Evolutionary conservation across 1,284 basidiomycete genomes (phyloP).

Genomic region (Fomitopsis schrenkii): DNA sequence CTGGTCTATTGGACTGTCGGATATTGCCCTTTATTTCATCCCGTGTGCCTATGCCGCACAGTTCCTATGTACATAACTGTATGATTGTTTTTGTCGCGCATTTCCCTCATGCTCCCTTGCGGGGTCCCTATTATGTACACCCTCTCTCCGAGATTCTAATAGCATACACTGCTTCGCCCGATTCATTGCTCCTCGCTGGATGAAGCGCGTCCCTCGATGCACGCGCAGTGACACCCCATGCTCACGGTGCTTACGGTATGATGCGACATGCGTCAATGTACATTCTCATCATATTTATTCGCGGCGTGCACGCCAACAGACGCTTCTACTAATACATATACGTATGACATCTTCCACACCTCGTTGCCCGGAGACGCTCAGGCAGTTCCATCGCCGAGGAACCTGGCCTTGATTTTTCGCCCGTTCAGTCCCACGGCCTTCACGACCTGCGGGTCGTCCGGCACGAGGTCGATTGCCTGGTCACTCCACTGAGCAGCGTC

Average conservation of each 20-base stretch:
- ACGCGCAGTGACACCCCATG: neutral
- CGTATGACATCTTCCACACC: neutral
- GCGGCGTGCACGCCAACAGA: neutral
- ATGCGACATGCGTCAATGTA: neutral
- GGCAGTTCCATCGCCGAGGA: conserved; percentile 70
- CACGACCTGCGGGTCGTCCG: conserved; percentile 74
- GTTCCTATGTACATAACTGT: conserved; percentile 22
- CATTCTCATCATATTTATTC: neutral
- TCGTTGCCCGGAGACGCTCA: conserved; percentile 9
- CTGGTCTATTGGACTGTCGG: conserved; percentile 11
- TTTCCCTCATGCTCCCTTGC: conserved; percentile 11
- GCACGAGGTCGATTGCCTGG: conserved; percentile 85
- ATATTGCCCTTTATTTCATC: conserved; percentile 7
- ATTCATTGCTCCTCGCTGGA: neutral
- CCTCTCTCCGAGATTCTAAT: conserved; percentile 32
- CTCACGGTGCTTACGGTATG: neutral
- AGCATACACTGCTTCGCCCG: conserved; percentile 15
- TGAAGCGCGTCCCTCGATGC: neutral
- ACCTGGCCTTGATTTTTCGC: conserved; percentile 60
- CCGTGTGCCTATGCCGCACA: conserved; percentile 4
- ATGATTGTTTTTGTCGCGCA: conserved; percentile 18
- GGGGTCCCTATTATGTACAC: conserved; percentile 8
- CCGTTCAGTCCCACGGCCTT: conserved; percentile 61
- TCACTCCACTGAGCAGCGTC: conserved; percentile 76
- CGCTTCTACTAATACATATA: conserved; percentile 7